Base-by-base conservation (phyloP, 1,139 yeast genomes). In the Meyerozyma smithsonii region DNA sequence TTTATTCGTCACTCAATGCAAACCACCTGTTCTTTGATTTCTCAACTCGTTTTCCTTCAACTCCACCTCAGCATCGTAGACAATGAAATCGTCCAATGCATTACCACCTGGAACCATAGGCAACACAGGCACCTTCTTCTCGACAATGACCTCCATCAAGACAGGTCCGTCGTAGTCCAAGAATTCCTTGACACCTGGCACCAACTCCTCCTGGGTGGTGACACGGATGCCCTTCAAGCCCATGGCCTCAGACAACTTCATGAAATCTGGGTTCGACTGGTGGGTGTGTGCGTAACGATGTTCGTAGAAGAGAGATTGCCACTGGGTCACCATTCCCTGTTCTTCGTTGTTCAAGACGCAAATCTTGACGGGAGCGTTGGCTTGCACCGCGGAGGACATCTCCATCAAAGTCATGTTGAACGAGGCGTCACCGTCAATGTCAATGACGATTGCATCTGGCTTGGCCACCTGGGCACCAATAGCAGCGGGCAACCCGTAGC, bases 291-390 rank as follows among this genome's bases (percentile, higher is more conserved):
- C 77, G 63, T 87, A 92, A 69, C 98, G 83, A 66, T 92, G 92
- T 64, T 92, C 96, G 67, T 92, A 92, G 72, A 92, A 92, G 48
- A 92, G 73, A 14, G 96, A 85, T 71, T 92, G 98, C 98, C 98
- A 92, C 68, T 92, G 98, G 16, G 97, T 92, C 43, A 92, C 98
- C 98, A 92, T 92, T 61, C 98, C 98, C 72, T 92, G 98, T 70
- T 92, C 98, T 70, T 90, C 97, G 63, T 92, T 92, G 66, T 92
- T 92, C 59, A 92, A 74, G 42, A 92, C 82, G 64, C 90, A 76
- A 44, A 87, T 77, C 72, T 92, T 92, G 50, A 92, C 82, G 47
- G 96, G 97, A 39, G 95, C 83, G 49, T 77, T 77, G 45, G 92
- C 95, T 72, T 92, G 97, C 34, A 89, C 95, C 19, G 97, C 98